Evolutionary conservation across 306 rosid species (phyloP).

Genomic region (Vigna nakashimae): DNA sequence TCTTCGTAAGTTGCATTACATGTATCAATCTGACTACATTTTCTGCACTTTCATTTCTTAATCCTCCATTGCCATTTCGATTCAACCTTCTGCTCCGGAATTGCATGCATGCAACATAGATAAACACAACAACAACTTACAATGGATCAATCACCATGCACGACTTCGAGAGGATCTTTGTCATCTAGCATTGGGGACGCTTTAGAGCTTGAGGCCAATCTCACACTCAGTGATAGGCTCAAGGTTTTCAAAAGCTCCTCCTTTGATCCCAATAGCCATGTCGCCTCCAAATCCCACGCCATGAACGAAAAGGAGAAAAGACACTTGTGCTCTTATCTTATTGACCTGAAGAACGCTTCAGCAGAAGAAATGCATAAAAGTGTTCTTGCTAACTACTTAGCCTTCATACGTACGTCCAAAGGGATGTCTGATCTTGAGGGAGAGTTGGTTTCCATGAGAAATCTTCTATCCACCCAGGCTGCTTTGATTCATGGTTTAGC

Average conservation of each 20-base stretch:
- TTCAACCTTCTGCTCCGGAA: neutral
- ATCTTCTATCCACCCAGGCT: conserved; percentile 80
- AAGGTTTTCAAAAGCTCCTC: conserved; percentile 69
- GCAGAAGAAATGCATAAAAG: conserved; percentile 98
- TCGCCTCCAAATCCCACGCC: conserved; percentile 75
- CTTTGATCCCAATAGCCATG: conserved; percentile 68
- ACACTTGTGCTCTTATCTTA: conserved; percentile 67
- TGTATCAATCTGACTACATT: neutral
- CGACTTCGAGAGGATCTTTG: conserved; percentile 61
- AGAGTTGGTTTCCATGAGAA: conserved; percentile 86
- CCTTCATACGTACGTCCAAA: conserved; percentile 91
- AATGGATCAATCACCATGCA: conserved; percentile 52
- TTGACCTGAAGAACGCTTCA: conserved; percentile 88
- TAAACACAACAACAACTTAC: conserved; percentile 13
- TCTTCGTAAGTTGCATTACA: neutral
- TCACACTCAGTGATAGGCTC: conserved; percentile 75
- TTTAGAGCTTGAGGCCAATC: conserved; percentile 62
- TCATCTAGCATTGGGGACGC: conserved; percentile 60
- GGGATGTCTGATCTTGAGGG: conserved; percentile 95
- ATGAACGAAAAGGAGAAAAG: conserved; percentile 90
- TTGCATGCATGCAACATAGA: conserved; percentile 11
- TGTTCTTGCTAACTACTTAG: conserved; percentile 85
- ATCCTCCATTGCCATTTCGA: neutral
- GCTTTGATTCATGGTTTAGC: conserved; percentile 83
- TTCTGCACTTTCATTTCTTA: conserved; percentile 1